These are phyloP conservation scores for Intubia oerlemansii DNA, from an alignment of 2,329 filamentous ascomycete genomes.

Conservation along the genomic window DNA sequence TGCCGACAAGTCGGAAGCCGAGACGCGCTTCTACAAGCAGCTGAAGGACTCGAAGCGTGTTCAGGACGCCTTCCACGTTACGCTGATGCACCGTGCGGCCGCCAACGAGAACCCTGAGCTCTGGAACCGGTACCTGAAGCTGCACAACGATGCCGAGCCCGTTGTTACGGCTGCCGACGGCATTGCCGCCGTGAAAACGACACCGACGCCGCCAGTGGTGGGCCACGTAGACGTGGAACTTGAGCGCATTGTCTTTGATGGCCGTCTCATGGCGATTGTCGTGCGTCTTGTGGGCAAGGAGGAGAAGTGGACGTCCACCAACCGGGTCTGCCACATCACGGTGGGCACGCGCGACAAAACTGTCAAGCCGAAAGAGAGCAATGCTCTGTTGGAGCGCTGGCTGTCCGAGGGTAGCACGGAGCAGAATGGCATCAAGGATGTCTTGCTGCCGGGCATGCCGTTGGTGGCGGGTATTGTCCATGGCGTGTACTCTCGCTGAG, in stretches of 20 bases:
- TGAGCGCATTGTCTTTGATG: conserved; percentile 62
- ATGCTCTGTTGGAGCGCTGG: conserved; percentile 62
- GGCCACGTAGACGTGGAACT: conserved; percentile 43
- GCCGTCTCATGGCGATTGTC: conserved; percentile 77
- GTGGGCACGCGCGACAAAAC: conserved; percentile 54
- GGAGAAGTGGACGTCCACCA: conserved; percentile 45
- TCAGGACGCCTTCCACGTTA: conserved; percentile 81
- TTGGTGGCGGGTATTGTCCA: conserved; percentile 24
- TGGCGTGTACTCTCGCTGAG: no score
- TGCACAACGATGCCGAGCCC: conserved; percentile 27
- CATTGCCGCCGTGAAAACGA: no score
- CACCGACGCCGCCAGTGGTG: conserved; percentile 20
- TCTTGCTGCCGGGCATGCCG: conserved; percentile 27
- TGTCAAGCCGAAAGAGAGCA: conserved; percentile 90
- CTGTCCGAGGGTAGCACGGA: conserved; percentile 29
- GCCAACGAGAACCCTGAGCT: conserved; percentile 39
- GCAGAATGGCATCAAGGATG: conserved; percentile 23
- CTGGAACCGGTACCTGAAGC: conserved; percentile 52
- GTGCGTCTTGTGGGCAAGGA: conserved; percentile 44
- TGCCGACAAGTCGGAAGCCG: conserved; percentile 23
- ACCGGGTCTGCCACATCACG: conserved; percentile 69
- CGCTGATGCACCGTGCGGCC: conserved; percentile 62
- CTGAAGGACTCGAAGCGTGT: conserved; percentile 54
- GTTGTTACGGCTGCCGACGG: conserved; percentile 8
- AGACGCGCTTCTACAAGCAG: conserved; percentile 51